Evolutionary conservation across 2,329 filamentous ascomycete species (phyloP), one percentile per base, ranked within the genome.

Genomic region (Colletotrichum eleusines): DNA sequence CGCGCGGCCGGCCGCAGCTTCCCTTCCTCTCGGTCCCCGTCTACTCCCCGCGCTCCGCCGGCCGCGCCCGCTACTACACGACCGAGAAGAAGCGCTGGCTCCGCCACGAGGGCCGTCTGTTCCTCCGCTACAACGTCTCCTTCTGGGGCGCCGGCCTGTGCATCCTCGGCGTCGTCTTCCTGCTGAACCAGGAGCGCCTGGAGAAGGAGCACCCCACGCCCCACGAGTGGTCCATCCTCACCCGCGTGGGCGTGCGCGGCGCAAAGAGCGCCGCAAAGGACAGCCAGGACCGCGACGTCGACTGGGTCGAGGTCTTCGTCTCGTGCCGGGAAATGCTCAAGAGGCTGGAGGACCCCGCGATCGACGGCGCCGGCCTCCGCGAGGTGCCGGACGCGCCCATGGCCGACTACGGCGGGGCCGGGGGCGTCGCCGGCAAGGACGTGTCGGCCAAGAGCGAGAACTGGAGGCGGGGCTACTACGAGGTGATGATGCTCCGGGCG

Each of bases 391-490:
- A 86, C 46, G 87, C 86, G 3, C 87, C 84, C 0, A 81, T 87
- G 3, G 77, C 84, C 50, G 83, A 90, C n/a, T 85, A 86, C 3
- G 88, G 86, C 0, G 76, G n/a, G n/a, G n/a, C n/a, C n/a, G n/a
- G 89, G 35, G 88, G 87, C 0, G 84, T 81, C 66, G 83, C 76
- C 0, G 78, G 90, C 0, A 89, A 89, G 74, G 93, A 97, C 78
- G 84, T 96, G 66, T 88, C 88, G 1, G 86, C 82, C 8, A 97
- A 94, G 83, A 91, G 90, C 73, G 94, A 97, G 80, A 86, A 91
- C 60, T 98, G 95, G 95, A 86, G 92, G 76, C 86, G 93, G 66
- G 94, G 94, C 1, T 98, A 98, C 81, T 94, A 92, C 76, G 90
- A 97, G 76, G 87, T 91, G 3, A 82, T 98, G 57, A 93, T 98